Evolutionary conservation across 1,284 basidiomycete species (phyloP), one percentile per base, ranked within the genome.

Genomic region (Cystobasidiaceae sp.): DNA sequence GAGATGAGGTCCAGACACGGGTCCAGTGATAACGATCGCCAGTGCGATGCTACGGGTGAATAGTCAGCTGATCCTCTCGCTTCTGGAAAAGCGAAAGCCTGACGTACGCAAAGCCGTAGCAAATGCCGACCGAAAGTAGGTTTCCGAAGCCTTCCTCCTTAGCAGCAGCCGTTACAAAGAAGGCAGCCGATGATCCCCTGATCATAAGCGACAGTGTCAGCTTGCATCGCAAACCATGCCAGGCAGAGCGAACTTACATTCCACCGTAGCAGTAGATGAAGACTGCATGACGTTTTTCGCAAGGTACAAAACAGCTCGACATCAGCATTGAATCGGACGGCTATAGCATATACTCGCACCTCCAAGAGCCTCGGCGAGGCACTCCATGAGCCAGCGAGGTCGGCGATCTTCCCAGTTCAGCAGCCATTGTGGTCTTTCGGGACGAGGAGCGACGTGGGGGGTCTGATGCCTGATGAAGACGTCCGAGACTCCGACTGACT

Each of bases 1-100:
- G 27, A 72, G 60, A 50, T 72, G 71, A 5, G 70, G 69, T 17
- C 71, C 71, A 2, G 68, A 71, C 4, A 68, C 68, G 0, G 69
- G 68, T 1, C 67, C 68, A 4, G 58, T 60, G n/a, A 68, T 45
- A 25, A 70, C 54, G 57, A 72, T 68, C n/a, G 68, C 71, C 34
- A 72, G 67, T 4, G 63, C 61, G 51, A 72, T 72, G 2, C 69
- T 68, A 37, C 43, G 21, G 7, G 13, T 9, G 17, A 5, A 43
- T n/a, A 21, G 9, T n/a, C 17, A 17, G 8, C n/a, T 13, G 11
- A 50, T 51, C 4, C 25, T 17, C 28, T 8, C 28, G 5, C 25
- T 25, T 27, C 33, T 43, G 28, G 25, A 17, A 3, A 44, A 9
- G 6, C 28, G 21, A 39, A n/a, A n/a, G n/a, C n/a, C n/a, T n/a